Percentiles rank a stretch among this genome's conserved stretches.
These are phyloP conservation scores for Haberlea rhodopensis DNA, from an alignment of 257 asterid genomes.

Conservation along the genomic window DNA sequence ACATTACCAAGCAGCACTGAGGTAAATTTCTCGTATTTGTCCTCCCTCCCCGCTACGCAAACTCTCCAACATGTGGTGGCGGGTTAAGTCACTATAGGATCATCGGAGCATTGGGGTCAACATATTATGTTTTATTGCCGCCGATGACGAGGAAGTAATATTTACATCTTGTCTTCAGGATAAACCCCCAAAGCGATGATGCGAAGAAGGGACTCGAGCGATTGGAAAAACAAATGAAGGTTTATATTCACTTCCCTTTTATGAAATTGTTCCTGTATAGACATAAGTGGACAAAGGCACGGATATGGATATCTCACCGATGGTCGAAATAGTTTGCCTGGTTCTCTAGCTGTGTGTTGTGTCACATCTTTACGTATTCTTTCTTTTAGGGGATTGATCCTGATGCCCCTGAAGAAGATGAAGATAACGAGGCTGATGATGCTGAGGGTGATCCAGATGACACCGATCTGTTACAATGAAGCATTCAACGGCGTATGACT, in stretches of 20 bases:
- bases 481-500: conserved; percentile 4
- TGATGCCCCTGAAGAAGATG: conserved; percentile 96
- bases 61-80: not conserved
- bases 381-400: conserved; percentile 81
- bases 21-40: conserved; percentile 38
- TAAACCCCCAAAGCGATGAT: conserved; percentile 81
- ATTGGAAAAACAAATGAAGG: conserved; percentile 97
- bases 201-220: conserved; percentile 91
- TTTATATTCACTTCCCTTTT: conserved; percentile 28
- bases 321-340: not conserved
- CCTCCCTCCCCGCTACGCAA: not conserved
- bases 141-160: not conserved
- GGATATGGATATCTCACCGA: not conserved
- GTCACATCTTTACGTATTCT: not conserved
- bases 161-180: conserved; percentile 43
- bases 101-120: not conserved
- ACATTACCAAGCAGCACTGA: conserved; percentile 90
- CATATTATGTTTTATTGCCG: not conserved
- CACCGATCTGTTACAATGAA: conserved; percentile 54
- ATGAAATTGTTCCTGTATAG: conserved; percentile 6
- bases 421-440: conserved; percentile 85
- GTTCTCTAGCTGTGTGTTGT: not conserved
- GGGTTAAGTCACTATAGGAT: not conserved
- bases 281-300: conserved; percentile 1
- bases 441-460: conserved; percentile 86